A percentile compares a stretch with the other conserved stretches of the same genome.
Evolutionary conservation across 345 rosid genomes (phyloP).

Genomic region (Erodium maritimum): DNA sequence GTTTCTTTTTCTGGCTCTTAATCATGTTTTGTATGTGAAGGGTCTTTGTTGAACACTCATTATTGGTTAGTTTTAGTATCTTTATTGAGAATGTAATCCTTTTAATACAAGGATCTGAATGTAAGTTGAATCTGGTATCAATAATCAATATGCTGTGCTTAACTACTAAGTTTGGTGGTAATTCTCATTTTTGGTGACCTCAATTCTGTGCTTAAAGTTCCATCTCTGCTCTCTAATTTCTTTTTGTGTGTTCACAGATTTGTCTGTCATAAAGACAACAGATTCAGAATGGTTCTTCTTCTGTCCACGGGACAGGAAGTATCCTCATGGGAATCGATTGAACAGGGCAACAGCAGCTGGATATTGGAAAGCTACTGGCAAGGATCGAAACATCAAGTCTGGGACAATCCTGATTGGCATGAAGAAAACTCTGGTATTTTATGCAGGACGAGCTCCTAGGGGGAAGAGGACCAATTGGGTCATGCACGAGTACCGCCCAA

Average conservation of each 20-base stretch:
- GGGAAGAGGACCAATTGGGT: conserved; percentile 75
- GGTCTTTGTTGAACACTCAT: no score
- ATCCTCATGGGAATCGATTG: conserved; percentile 66
- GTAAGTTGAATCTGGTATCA: no score
- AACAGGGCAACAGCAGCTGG: conserved; percentile 79
- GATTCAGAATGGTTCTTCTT: conserved; percentile 95
- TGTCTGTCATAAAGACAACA: conserved; percentile 42
- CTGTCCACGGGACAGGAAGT: conserved; percentile 85
- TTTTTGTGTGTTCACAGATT: conserved; percentile 20
- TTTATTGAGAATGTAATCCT: no score
- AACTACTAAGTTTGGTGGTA: no score
- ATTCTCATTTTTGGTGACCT: no score
- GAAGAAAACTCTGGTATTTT: conserved; percentile 88
- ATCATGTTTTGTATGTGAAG: no score
- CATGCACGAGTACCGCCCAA: conserved; percentile 85
- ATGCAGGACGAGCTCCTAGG: conserved; percentile 74
- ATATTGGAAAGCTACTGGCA: conserved; percentile 96
- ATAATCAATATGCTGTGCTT: no score
- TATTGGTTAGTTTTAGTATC: no score
- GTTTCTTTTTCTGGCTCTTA: no score
- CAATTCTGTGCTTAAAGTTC: no score
- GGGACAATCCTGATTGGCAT: conserved; percentile 49
- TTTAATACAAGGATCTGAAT: no score
- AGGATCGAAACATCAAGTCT: conserved; percentile 61
- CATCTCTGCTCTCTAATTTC: no score